A percentile compares a stretch with the other conserved stretches of the same genome.
phyloP scores from a whole-genome alignment of 257 asterid genomes.

The Penstemon davidsonii region DNA sequence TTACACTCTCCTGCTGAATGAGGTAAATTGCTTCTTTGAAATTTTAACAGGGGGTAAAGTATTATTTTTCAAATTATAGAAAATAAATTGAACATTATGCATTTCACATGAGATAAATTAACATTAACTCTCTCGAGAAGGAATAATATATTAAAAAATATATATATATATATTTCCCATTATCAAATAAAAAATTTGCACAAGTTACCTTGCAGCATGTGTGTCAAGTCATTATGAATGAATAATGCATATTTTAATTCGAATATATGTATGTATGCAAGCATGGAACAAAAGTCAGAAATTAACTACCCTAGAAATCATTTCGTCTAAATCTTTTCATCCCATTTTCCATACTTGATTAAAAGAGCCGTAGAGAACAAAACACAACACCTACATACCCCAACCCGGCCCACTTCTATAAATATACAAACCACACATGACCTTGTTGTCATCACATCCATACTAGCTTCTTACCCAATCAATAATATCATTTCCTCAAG shows the following conservation, averaged over 20 bases:
- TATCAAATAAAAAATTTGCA: neutral
- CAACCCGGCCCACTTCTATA: slow-evolving; percentile 29
- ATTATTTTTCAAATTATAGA: too few relatives aligned
- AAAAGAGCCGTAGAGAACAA: slow-evolving; percentile 45
- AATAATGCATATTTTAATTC: slow-evolving; percentile 1
- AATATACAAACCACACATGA: slow-evolving; percentile 32
- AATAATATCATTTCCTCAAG: neutral
- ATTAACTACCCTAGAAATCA: slow-evolving; percentile 5
- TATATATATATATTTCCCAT: neutral
- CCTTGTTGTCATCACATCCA: slow-evolving; percentile 28
- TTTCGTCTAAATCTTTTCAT: slow-evolving; percentile 42
- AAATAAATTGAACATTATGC: too few relatives aligned
- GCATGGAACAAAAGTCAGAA: slow-evolving; percentile 51
- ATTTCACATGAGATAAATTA: too few relatives aligned
- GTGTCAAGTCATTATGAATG: neutral
- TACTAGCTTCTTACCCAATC: slow-evolving; percentile 28
- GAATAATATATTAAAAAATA: too few relatives aligned
- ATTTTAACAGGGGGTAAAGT: too few relatives aligned
- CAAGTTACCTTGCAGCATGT: neutral
- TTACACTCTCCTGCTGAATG: too few relatives aligned
- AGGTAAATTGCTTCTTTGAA: too few relatives aligned
- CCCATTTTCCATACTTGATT: slow-evolving; percentile 31
- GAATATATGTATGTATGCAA: slow-evolving; percentile 25
- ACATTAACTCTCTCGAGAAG: too few relatives aligned
- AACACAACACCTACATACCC: slow-evolving; percentile 12